These are phyloP conservation scores for Penicillium decumbens DNA, from an alignment of 2,329 filamentous ascomycete genomes.

Conservation along the genomic window DNA sequence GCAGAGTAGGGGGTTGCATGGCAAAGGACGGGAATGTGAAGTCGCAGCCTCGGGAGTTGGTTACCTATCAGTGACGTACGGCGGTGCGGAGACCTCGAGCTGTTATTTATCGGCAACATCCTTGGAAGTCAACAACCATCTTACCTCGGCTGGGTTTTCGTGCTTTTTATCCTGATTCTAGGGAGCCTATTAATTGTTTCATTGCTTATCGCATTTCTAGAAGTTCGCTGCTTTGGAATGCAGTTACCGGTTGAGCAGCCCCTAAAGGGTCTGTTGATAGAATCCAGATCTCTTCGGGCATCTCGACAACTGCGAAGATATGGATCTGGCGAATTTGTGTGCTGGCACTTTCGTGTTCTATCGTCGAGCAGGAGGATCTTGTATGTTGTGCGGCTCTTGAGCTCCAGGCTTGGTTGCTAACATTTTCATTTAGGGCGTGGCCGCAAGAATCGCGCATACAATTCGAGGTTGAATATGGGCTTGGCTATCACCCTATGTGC, in stretches of 20 bases:
- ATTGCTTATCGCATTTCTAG: neutral
- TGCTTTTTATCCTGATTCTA: neutral
- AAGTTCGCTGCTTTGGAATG: neutral
- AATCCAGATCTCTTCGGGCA: no score
- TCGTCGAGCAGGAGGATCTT: no score
- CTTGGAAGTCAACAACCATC: neutral
- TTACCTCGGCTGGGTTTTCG: neutral
- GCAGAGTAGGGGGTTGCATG: neutral
- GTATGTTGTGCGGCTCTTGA: no score
- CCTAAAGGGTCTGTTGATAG: neutral
- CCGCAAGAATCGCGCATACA: no score
- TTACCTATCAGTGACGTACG: constrained; percentile 18
- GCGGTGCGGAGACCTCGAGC: constrained; percentile 13
- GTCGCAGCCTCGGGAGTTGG: constrained; percentile 13
- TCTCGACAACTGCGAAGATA: no score
- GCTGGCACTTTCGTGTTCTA: no score
- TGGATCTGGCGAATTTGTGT: no score
- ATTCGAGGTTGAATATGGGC: no score
- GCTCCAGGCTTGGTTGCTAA: no score
- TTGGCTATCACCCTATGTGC: no score
- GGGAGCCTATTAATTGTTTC: neutral
- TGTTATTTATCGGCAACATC: constrained; percentile 2
- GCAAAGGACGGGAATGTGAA: neutral
- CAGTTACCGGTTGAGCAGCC: neutral
- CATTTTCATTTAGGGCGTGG: no score